Evolutionary conservation across 129 eudicot species (phyloP).

Genomic region (Logfia minima): DNA sequence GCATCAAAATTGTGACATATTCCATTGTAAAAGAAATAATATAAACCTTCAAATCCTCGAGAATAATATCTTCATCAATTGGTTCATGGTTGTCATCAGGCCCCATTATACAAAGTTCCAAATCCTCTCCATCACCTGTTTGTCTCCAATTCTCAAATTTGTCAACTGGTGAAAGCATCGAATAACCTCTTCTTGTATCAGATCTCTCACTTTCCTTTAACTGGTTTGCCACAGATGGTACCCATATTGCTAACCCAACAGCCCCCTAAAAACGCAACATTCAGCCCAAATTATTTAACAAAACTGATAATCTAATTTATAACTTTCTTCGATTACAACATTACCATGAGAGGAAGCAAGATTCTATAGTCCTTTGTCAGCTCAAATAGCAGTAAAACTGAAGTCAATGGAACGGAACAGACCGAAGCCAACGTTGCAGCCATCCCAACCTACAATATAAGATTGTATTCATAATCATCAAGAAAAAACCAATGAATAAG

Average conservation of each 20-base stretch:
- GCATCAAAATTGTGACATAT: neutral
- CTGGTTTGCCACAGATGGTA: constrained; percentile 89
- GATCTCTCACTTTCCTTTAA: constrained; percentile 62
- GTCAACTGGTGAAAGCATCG: constrained; percentile 62
- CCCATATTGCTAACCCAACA: constrained; percentile 99
- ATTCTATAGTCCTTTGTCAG: constrained; percentile 94
- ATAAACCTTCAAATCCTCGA: constrained; percentile 80
- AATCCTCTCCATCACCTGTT: constrained; percentile 50
- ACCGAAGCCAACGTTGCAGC: constrained; percentile 98
- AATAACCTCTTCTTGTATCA: constrained; percentile 66
- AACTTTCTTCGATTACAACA: constrained; percentile 13
- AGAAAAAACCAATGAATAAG: constrained; percentile 1
- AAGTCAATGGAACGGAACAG: constrained; percentile 96
- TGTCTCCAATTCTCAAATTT: constrained; percentile 55
- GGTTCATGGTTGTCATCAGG: constrained; percentile 51
- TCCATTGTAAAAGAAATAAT: neutral
- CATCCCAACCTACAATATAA: constrained; percentile 84
- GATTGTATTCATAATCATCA: constrained; percentile 8
- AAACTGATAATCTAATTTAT: neutral
- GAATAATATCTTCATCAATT: constrained; percentile 59
- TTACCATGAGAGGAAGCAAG: constrained; percentile 98
- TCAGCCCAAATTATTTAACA: neutral
- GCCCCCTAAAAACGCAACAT: constrained; percentile 65
- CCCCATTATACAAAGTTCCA: constrained; percentile 75
- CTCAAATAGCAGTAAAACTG: constrained; percentile 95